Evolutionary conservation across 1,139 yeast species (phyloP), one percentile per base, ranked within the genome.

Genomic region (Yamadazyma friedrichii): DNA sequence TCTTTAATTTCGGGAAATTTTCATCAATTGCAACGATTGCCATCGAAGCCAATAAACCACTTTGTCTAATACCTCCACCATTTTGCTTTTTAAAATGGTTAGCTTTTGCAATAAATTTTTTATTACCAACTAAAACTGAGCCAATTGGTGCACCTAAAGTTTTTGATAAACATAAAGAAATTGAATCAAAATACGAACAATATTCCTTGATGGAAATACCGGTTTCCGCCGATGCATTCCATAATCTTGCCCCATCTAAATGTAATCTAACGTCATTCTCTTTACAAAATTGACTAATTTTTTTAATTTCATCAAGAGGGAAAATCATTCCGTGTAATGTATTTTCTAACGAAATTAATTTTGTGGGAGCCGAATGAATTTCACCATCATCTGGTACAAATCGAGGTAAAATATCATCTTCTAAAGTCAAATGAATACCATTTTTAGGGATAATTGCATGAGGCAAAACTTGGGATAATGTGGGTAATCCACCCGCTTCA

Each of bases 71-170:
- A 49, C 97, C 97, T 53, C 98, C 98, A 55, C 98, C 98, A 56
- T 82, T 82, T 66, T 91, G 97, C 63, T 91, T 91, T 56, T 88
- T 84, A 69, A 89, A 85, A 68, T 91, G 95, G 58, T 82, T 83
- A 35, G 95, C 91, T 57, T 81, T 83, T 53, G 72, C 69, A 50
- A 89, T 83, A 51, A 83, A 74, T 42, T 68, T 68, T 15, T 63
- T 53, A 39, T 74, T 70, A 38, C 95, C 94, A 43, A 89, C 97
- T 39, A 91, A 71, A 3, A 91, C 80, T 15, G 96, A 86, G 4
- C 98, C 98, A 56, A 89, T 81, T 44, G 98, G 98, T 1, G 98
- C 97, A 47, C 96, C 96, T 55, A 91, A 73, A 3, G 95, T 86
- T 65, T 91, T 91, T 41, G 96, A 87, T 47, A 91, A 68, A 64